Base-by-base conservation (phyloP, 2,329 filamentous ascomycete genomes). In the Fusarium poae region DNA sequence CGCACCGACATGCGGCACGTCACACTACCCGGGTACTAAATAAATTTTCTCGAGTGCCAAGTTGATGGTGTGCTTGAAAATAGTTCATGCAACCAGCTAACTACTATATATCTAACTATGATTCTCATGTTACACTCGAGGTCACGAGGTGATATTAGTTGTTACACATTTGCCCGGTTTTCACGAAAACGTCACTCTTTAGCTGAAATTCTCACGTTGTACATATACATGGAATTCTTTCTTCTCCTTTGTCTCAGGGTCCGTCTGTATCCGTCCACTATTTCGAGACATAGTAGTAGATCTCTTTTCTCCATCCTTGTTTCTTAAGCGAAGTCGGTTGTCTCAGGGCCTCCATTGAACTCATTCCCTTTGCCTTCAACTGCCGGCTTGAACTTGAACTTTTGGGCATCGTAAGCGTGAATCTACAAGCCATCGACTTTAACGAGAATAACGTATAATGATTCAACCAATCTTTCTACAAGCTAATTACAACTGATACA, bases 321-420 rank as follows among this genome's bases (percentile, higher is more conserved):
- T 32, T 52, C 51, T 52, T 63, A 50, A 69, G 57, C 58, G 57
- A 72, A 49, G 64, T 51, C 59, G 55, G 45, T 48, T 66, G 56
- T 71, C 61, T 69, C 53, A 57, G 59, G 40, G 27, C 23, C 40
- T 46, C 23, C 20, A 35, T 71, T 64, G 52, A 45, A 57, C 39
- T 20, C 35, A 42, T 71, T 57, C 54, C 54, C 45, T 49, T 40
- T 23, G 25, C 44, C 57, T 52, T 40, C 56, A 51, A 58, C 23
- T 51, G 59, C 40, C 39, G 40, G 50, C n/a, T 30, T n/a, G 27
- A 16, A 45, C n/a, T 20, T 20, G n/a, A n/a, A 30, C 27, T 30
- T 30, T 30, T 29, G 12, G 18, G 9, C 25, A 45, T 45, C n/a
- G 15, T 29, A 27, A 45, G 12, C 3, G 12, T 43, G 12, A 16